phyloP scores from a whole-genome alignment of 1,139 yeast species.

The Diutina catenulata region DNA sequence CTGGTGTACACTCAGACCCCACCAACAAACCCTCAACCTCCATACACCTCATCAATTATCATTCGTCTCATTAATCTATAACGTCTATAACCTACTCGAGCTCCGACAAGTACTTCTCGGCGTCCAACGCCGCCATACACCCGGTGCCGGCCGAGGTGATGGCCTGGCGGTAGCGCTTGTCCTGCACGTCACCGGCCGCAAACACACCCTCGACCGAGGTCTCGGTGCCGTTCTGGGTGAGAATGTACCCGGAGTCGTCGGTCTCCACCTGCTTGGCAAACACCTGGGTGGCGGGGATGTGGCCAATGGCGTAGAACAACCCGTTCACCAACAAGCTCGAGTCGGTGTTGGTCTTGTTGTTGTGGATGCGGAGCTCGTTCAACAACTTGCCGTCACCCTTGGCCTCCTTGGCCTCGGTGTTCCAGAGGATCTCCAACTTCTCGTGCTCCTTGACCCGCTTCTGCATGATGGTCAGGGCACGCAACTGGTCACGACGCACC shows the following conservation, averaged over 20 bases:
- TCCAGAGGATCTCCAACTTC: constrained; percentile 82
- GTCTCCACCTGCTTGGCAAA: constrained; percentile 70
- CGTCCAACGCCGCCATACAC: constrained; percentile 96
- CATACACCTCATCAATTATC: too few species aligned
- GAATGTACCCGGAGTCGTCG: constrained; percentile 79
- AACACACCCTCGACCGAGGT: constrained; percentile 89
- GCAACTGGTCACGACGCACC: constrained; percentile 85
- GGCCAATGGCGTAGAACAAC: constrained; percentile 95
- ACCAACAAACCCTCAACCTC: too few species aligned
- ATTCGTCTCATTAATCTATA: too few species aligned
- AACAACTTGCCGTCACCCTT: constrained; percentile 84
- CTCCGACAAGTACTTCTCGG: constrained; percentile 5
- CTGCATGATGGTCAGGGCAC: constrained; percentile 96
- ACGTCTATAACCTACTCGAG: too few species aligned
- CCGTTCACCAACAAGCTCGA: constrained; percentile 75
- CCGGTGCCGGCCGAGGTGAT: constrained; percentile 99
- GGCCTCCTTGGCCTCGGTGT: constrained; percentile 79
- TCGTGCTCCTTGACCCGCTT: constrained; percentile 76
- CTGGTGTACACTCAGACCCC: too few species aligned
- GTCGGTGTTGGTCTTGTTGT: constrained; percentile 61
- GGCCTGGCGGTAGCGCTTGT: constrained; percentile 94
- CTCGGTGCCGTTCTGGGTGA: constrained; percentile 77
- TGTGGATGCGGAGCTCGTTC: constrained; percentile 45
- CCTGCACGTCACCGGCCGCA: constrained; percentile 99
- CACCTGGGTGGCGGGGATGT: constrained; percentile 84